Percentiles rank a stretch among this genome's conserved stretches.
phyloP scores from a whole-genome alignment of 768 basidiomycete species.

The Rhodosporidiobolus sp. region DNA sequence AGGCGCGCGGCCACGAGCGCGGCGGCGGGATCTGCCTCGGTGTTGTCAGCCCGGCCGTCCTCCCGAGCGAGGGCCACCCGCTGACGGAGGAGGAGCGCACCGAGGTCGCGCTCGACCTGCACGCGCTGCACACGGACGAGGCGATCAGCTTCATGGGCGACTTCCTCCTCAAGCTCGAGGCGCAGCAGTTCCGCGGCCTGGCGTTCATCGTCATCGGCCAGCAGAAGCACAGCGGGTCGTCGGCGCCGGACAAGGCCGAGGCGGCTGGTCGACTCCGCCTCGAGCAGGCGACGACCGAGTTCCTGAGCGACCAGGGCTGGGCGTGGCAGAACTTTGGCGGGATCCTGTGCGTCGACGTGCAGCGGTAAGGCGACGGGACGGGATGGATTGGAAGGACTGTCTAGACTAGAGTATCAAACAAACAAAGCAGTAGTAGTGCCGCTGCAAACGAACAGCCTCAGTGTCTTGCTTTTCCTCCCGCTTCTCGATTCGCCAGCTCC shows the following conservation, averaged over 20 bases:
- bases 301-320: conserved; percentile 38
- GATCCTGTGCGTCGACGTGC: conserved; percentile 34
- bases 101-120: conserved; percentile 70
- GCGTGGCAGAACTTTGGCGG: conserved; percentile 34
- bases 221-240: conserved; percentile 92
- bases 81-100: conserved; percentile 80
- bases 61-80: conserved; percentile 53
- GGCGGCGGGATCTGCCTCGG: conserved; percentile 85
- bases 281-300: conserved; percentile 40
- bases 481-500: no score
- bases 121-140: conserved; percentile 90
- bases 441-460: no score
- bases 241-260: conserved; percentile 58
- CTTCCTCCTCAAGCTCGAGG: conserved; percentile 57
- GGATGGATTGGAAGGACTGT: background rate
- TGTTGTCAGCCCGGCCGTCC: conserved; percentile 58
- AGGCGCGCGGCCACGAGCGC: conserved; percentile 66
- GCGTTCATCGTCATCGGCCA: conserved; percentile 89
- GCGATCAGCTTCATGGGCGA: conserved; percentile 61
- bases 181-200: conserved; percentile 80
- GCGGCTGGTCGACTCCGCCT: conserved; percentile 36
- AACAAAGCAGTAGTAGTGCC: no score
- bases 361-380: conserved; percentile 2
- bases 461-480: no score
- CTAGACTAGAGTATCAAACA: no score